Evolutionary conservation across 352 stramenopile genomes (phyloP), one percentile per base, ranked within the genome.

Genomic region (Pythium phragmiticola): DNA sequence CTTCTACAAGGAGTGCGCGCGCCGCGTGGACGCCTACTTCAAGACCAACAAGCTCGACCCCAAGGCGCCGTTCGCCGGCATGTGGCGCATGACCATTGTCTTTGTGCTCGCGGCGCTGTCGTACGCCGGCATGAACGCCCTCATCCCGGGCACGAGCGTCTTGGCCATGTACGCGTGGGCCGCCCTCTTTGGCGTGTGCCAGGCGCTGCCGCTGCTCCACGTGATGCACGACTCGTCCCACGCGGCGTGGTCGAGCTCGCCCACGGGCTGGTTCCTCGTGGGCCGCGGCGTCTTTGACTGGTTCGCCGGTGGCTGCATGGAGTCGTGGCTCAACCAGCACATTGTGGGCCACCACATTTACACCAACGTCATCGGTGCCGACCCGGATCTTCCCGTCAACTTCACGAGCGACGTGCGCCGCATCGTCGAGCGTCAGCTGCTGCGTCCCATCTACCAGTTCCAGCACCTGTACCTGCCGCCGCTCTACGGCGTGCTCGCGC

Each of bases 281-380:
- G 92, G 77, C 53, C 88, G 84, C 60, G 84, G 82, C 50, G 86
- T 76, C 42, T 91, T 98, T 78, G 90, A 98, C 73, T 97, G 90
- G 82, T 93, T 97, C 34, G 84, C 89, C 17, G 92, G 91, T 33
- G 87, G 84, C n/a, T 95, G 77, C 78, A 97, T 96, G 87, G 76
- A 88, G 60, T 97, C 84, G 76, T 98, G 90, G 94, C 85, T 97
- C 37, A 95, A 98, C 69, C 95, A 98, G 76, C 95, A 98, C 80
- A 93, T 97, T 7, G 92, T 98, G 62, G 95, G 91, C 51, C 95
- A 98, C 76, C 95, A 98, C 79, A 94, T 94, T 61, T 98, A 97
- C 81, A 98, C 95, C 42, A 98, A 98, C 75, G 87, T 98, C 13
- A 76, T 92, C 12, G 88, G 92, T 26, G 87, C 89, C 4, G 95